Evolutionary conservation across 2,329 filamentous ascomycete genomes (phyloP).

Genomic region (Coleophoma crateriformis): DNA sequence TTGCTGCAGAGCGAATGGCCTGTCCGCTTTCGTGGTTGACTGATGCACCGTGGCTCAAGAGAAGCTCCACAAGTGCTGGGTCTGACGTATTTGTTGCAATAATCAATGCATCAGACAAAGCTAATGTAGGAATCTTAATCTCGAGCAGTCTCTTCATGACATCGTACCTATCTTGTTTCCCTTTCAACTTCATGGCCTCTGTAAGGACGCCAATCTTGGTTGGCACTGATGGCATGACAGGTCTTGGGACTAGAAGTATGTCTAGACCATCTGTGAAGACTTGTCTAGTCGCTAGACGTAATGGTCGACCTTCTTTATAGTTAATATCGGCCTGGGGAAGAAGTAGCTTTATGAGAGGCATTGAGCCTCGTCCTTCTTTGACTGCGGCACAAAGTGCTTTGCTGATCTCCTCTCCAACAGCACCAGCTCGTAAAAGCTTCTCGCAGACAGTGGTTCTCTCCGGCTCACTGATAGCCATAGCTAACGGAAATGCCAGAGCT

Average conservation of each 20-base stretch:
- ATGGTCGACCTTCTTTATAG: slow-evolving; percentile 4
- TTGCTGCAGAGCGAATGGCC: slow-evolving; percentile 6
- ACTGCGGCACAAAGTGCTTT: slow-evolving; percentile 4
- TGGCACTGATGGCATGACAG: slow-evolving; percentile 1
- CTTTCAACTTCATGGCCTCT: slow-evolving; percentile 6
- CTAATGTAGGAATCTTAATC: not conserved
- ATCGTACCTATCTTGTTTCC: slow-evolving; percentile 1
- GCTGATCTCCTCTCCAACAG: slow-evolving; percentile 6
- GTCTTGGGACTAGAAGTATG: slow-evolving; percentile 4
- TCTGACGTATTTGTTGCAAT: slow-evolving; percentile 5
- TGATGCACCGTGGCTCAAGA: slow-evolving; percentile 7
- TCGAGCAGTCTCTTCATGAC: slow-evolving; percentile 4
- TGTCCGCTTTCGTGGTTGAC: slow-evolving; percentile 5
- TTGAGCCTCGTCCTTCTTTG: slow-evolving; percentile 4
- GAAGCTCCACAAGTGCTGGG: slow-evolving; percentile 1
- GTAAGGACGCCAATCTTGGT: slow-evolving; percentile 4
- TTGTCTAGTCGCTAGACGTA: slow-evolving; percentile 3
- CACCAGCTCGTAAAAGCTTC: slow-evolving; percentile 11
- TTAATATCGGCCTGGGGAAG: slow-evolving; percentile 9
- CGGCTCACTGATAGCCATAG: slow-evolving; percentile 4
- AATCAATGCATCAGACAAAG: slow-evolving; percentile 9
- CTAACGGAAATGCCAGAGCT: slow-evolving; percentile 4
- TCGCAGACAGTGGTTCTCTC: slow-evolving; percentile 7
- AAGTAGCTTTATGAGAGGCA: slow-evolving; percentile 6
- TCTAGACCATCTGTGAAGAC: slow-evolving; percentile 7